Percentiles rank a stretch among this genome's conserved stretches.
Evolutionary conservation across 2,329 filamentous ascomycete genomes (phyloP).

Genomic region (Dendryphion nanum): DNA sequence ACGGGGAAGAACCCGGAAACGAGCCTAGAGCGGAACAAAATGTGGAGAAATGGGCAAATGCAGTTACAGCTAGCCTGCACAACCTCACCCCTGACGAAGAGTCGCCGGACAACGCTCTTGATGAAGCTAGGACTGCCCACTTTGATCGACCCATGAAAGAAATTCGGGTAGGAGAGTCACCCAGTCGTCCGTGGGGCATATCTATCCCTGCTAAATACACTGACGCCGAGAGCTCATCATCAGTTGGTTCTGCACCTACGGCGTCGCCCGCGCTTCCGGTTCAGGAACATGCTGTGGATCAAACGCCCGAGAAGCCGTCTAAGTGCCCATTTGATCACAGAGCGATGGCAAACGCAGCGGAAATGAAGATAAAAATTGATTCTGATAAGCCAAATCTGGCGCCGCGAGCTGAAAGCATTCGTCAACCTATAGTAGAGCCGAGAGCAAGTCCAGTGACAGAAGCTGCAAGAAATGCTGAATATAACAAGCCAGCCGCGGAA

Average conservation of each 20-base stretch:
- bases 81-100: slow-evolving; percentile 39
- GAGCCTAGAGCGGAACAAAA: slow-evolving; percentile 61
- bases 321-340: slow-evolving; percentile 38
- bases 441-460: too few species aligned
- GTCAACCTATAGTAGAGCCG: too few species aligned
- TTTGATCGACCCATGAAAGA: slow-evolving; percentile 87
- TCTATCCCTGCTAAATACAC: slow-evolving; percentile 64
- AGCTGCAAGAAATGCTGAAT: too few species aligned
- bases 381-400: too few species aligned
- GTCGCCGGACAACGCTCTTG: slow-evolving; percentile 39
- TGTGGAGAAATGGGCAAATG: slow-evolving; percentile 83
- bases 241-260: slow-evolving; percentile 41
- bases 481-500: too few species aligned
- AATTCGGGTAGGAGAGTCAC: slow-evolving; percentile 88
- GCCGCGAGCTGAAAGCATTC: too few species aligned
- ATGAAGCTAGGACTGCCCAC: slow-evolving; percentile 65
- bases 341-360: slow-evolving; percentile 19
- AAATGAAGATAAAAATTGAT: too few species aligned
- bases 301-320: slow-evolving; percentile 26
- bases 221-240: slow-evolving; percentile 38
- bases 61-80: slow-evolving; percentile 60
- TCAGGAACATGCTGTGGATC: slow-evolving; percentile 26
- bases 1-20: slow-evolving; percentile 51
- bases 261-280: slow-evolving; percentile 54
- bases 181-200: slow-evolving; percentile 91